Evolutionary conservation across 1,284 basidiomycete genomes (phyloP), one percentile per base, ranked within the genome.

Genomic region (Apiotrichum gracile): DNA sequence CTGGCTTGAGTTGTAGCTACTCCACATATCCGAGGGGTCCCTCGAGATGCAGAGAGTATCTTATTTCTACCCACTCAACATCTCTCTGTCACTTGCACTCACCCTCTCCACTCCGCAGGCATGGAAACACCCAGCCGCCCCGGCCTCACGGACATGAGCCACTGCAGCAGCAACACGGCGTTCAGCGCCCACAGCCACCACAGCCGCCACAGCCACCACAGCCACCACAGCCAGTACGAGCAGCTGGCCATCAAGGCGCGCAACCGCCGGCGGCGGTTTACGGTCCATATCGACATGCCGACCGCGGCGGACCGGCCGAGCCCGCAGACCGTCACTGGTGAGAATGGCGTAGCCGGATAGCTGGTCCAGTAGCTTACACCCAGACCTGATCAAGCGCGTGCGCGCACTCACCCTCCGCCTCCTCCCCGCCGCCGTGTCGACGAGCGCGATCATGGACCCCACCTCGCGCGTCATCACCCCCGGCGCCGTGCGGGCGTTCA

Each of bases 341-440:
- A 29, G 41, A n/a, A n/a, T 42, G 12, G 10, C 27, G 6, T 29
- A 7, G 7, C 6, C 27, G 27, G 8, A 19, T 19, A 3, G 22
- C n/a, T 33, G 22, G n/a, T 14, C 29, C 27, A 24, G 12, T n/a
- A 14, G 8, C 7, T 26, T 45, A 6, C 13, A 6, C 8, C 2
- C 46, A 73, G 70, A 73, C 50, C 64, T 96, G 42, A 81, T 92
- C 39, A 85, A 81, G 59, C 83, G 91, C 34, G 77, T 93, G 46
- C 81, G 88, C 44, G 83, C 87, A 2, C 77, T 96, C 61, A 87
- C 86, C 1, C 74, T 87, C 51, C 81, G 78, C 50, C 78, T 96
- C 5, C 78, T 96, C 1, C 92, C 91, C 5, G 80, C 91, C 17
- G 83, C 93, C 52, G 72, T 74, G 17, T 66, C 70, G 31, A 31